Conservation (phyloP, 371 early-diverging fungal genomes). For the Rhizopus delemar region DNA sequence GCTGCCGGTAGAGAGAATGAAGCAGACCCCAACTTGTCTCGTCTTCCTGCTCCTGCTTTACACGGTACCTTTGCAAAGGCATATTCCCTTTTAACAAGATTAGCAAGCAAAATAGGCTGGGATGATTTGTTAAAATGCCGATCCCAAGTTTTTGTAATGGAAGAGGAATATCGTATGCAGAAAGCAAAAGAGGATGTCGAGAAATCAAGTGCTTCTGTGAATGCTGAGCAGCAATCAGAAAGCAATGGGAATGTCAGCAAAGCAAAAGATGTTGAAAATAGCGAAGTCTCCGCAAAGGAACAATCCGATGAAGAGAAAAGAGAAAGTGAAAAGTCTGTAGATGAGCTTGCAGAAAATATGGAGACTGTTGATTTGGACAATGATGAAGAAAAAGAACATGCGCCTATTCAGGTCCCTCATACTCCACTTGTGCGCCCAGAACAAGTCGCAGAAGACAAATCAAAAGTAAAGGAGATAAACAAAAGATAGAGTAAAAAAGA, state of each 20-base stretch:
- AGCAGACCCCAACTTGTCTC: constrained; percentile 65
- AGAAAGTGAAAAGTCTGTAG: neutral
- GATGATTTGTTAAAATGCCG: constrained; percentile 87
- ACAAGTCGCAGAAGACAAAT: constrained; percentile 44
- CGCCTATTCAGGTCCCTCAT: constrained; percentile 18
- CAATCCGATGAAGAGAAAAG: neutral
- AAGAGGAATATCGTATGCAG: constrained; percentile 90
- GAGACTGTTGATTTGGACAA: constrained; percentile 30
- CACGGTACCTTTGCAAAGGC: constrained; percentile 91
- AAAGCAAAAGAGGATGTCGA: constrained; percentile 66
- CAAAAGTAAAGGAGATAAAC: constrained; percentile 2
- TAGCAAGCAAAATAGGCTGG: constrained; percentile 90
- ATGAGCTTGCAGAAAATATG: constrained; percentile 23
- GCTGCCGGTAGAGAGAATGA: constrained; percentile 68
- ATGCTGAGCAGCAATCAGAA: neutral
- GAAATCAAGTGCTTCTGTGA: constrained; percentile 14
- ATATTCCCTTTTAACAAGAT: constrained; percentile 76
- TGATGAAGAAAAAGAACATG: constrained; percentile 18
- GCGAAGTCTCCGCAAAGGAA: neutral
- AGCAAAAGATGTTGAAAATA: neutral
- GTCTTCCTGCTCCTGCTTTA: constrained; percentile 85
- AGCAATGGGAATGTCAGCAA: neutral
- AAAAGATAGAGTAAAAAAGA: neutral
- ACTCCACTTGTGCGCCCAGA: constrained; percentile 37
- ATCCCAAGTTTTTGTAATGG: constrained; percentile 94